Evolutionary conservation across 805 yeast genomes (phyloP), one percentile per base, ranked within the genome.

Genomic region (Candida caryicola): DNA sequence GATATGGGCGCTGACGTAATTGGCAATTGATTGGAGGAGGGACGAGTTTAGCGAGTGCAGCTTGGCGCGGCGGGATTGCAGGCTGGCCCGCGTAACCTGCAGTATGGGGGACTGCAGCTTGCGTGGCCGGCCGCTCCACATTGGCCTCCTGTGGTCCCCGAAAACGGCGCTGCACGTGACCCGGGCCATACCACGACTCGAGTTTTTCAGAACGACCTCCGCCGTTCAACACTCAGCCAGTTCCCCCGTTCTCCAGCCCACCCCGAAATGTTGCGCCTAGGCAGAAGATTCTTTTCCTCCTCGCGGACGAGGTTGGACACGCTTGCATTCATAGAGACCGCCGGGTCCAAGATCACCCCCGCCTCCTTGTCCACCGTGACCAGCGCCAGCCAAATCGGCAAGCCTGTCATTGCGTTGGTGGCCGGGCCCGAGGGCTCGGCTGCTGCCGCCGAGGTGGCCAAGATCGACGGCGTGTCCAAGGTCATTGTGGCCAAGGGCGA

Each of bases 321-420:
- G 1, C 71, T 90, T 54, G 84, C 95, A 1, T 78, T 85, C 45
- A 64, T 89, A 26, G 97, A 90, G 64, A 59, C 79, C 3, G 60
- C 71, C 4, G 77, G 76, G 14, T 70, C 77, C 12, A 59, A 68
- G 21, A 62, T 86, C 36, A 63, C 84, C 2, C 77, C 93, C 9
- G 77, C 85, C 4, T 77, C 95, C 4, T 70, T 87, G 43, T 78
- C 87, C 15, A 73, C 90, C 1, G 57, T 90, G 25, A 67, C 78
- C 9, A 98, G 98, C 9, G 96, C 98, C 14, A 62, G 64, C 36
- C 73, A 80, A 50, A 64, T 90, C 31, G 86, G 88, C 5, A 76
- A 81, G 52, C 91, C 95, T 30, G 71, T 91, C 34, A 81, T 85
- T n/a, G 95, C 90, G 1, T 59, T 90, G 2, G 55, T 88, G 9